Percentiles rank a stretch among this genome's conserved stretches.
These are phyloP conservation scores for Flaveria robusta DNA, from an alignment of 129 eudicot species.

Conservation along the genomic window DNA sequence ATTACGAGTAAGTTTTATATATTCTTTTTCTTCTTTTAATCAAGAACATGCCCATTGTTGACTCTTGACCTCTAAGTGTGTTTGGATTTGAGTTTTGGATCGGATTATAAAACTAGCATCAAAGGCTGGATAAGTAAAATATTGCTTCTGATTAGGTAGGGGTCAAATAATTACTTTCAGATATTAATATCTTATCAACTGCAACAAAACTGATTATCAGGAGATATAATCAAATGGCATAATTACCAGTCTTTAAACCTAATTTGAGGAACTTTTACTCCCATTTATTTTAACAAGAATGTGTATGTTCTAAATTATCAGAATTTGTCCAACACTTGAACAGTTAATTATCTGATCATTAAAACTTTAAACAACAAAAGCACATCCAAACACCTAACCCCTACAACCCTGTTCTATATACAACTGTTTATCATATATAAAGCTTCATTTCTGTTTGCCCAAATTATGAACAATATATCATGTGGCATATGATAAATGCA, in stretches of 20 bases:
- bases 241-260: background rate
- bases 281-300: background rate
- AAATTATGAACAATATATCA: background rate
- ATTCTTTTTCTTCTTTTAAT: background rate
- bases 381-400: background rate
- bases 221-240: background rate
- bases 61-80: background rate
- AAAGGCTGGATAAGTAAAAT: background rate
- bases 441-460: slow-evolving; percentile 4
- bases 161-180: background rate
- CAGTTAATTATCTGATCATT: background rate
- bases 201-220: background rate
- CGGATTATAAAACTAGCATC: background rate
- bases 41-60: background rate
- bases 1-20: slow-evolving; percentile 56
- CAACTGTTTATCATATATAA: slow-evolving; percentile 13
- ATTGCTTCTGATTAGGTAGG: background rate
- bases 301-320: background rate
- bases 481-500: slow-evolving; percentile 32
- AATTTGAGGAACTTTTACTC: background rate
- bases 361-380: background rate
- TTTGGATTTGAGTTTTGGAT: background rate
- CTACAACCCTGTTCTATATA: background rate
- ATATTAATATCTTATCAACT: background rate
- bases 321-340: background rate